These are phyloP conservation scores for Xylariomycetidae sp. DNA, from an alignment of 2,329 filamentous ascomycete genomes.

Conservation along the genomic window DNA sequence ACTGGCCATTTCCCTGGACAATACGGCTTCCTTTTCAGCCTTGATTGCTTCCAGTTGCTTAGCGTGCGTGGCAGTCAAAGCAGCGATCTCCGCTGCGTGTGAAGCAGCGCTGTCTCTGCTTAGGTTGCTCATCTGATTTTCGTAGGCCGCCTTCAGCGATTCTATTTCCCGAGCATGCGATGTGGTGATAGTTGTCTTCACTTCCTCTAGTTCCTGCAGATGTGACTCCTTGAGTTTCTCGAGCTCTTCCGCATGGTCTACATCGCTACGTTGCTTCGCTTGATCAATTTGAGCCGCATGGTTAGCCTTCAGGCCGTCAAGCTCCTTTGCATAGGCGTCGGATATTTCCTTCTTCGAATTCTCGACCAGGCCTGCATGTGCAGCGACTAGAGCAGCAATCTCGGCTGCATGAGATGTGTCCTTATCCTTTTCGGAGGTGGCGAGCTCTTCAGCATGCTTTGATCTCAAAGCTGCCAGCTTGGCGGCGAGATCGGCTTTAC, in stretches of 20 bases:
- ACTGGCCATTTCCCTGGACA: constrained; percentile 22
- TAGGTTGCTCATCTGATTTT: constrained; percentile 16
- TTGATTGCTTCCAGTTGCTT: constrained; percentile 22
- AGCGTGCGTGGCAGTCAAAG: constrained; percentile 20
- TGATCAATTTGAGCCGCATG: constrained; percentile 19
- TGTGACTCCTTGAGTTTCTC: constrained; percentile 17
- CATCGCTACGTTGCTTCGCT: constrained; percentile 13
- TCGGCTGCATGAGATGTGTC: constrained; percentile 20
- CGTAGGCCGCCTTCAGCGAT: constrained; percentile 15
- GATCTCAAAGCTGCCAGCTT: constrained; percentile 17
- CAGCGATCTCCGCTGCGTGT: constrained; percentile 20
- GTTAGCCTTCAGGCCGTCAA: constrained; percentile 17
- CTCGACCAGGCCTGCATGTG: constrained; percentile 15
- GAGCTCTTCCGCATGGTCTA: constrained; percentile 15
- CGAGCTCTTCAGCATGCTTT: constrained; percentile 20
- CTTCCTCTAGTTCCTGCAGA: constrained; percentile 16
- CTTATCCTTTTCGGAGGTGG: constrained; percentile 14
- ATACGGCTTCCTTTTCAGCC: constrained; percentile 18
- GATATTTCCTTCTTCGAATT: constrained; percentile 17
- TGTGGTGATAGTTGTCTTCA: constrained; percentile 12
- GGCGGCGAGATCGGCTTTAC: constrained; percentile 5
- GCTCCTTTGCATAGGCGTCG: constrained; percentile 15
- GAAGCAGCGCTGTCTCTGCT: constrained; percentile 14
- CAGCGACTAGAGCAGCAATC: constrained; percentile 17
- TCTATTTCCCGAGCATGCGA: constrained; percentile 19